Evolutionary conservation across 305 asterid genomes (phyloP).

Genomic region (Solanum hybrid): DNA sequence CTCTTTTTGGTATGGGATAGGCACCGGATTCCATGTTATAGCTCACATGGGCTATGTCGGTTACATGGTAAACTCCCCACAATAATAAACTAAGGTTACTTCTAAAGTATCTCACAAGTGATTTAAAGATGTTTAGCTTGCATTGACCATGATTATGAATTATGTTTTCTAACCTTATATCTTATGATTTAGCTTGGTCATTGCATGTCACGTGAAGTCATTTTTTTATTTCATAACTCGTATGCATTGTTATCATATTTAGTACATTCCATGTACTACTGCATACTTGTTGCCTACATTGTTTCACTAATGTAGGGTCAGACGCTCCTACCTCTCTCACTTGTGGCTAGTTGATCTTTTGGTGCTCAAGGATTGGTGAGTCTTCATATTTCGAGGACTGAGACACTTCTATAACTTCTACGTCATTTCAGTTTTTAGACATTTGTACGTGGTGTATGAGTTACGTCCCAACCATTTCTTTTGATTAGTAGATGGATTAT

Average conservation of each 20-base stretch:
- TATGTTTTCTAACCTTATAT: not conserved
- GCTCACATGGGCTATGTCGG: not conserved
- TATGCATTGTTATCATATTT: not conserved
- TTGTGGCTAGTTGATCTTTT: not conserved
- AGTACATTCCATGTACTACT: not conserved
- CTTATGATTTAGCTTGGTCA: not conserved
- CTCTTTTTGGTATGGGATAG: not conserved
- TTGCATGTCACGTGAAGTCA: not conserved
- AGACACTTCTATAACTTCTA: not conserved
- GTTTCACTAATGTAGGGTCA: too few species aligned
- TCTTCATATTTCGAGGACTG: not conserved
- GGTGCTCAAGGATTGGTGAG: not conserved
- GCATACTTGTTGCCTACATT: too few species aligned
- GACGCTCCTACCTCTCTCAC: not conserved
- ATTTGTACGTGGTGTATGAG: not conserved
- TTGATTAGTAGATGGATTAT: not conserved
- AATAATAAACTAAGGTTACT: not conserved
- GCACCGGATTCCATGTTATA: too few species aligned
- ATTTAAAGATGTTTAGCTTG: not conserved
- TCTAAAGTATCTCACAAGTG: not conserved
- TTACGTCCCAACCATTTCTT: not conserved
- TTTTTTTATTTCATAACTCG: not conserved
- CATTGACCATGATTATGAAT: not conserved
- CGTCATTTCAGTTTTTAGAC: not conserved
- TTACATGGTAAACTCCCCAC: not conserved